Base-by-base conservation (phyloP, 805 yeast genomes). In the Zygosaccharomyces rouxii region DNA sequence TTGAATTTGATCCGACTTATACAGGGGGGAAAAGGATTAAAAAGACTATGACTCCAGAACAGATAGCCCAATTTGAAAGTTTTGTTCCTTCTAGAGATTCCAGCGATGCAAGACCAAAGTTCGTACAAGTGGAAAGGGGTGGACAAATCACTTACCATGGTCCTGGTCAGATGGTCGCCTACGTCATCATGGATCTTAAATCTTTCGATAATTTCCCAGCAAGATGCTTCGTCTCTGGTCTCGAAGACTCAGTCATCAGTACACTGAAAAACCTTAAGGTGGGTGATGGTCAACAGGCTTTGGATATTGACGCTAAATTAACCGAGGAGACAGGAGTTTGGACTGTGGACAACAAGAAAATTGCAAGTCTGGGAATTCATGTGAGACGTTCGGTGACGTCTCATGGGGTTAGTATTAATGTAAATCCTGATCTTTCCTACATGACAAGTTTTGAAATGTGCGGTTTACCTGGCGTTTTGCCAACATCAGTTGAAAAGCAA, bases 121-220 rank as follows among this genome's bases (percentile, higher is more conserved):
- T 80, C 60, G 76, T 83, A n/a, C 92, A 87, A 58, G 78, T 94
- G 0, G 81, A 81, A 46, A 73, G 99, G 52, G 99, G 99, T 13
- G 99, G 99, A 0, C 95, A 94, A 63, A 80, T 94, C 1, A 94
- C 99, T 0, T 94, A 87, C 73, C 99, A 94, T 69, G 98, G 98
- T 0, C 86, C 94, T 1, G 99, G 99, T 0, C 99, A 94, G 67
- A 63, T 89, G 33, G 96, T 90, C 2, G 80, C 88, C 4, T 94
- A 92, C 61, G 83, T 94, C 9, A 75, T 94, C 1, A 46, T 86
- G 26, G 90, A 94, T 64, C 70, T 94, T 46, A 75, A 76, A 53
- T 74, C 77, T 28, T 85, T 86, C 57, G 58, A 69, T 29, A 68
- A 75, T 43, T 68, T 86, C 41, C 73, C 83, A 0, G 80, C 85